Base-by-base conservation (phyloP, 345 rosid species). In the Salix arbutifolia region DNA sequence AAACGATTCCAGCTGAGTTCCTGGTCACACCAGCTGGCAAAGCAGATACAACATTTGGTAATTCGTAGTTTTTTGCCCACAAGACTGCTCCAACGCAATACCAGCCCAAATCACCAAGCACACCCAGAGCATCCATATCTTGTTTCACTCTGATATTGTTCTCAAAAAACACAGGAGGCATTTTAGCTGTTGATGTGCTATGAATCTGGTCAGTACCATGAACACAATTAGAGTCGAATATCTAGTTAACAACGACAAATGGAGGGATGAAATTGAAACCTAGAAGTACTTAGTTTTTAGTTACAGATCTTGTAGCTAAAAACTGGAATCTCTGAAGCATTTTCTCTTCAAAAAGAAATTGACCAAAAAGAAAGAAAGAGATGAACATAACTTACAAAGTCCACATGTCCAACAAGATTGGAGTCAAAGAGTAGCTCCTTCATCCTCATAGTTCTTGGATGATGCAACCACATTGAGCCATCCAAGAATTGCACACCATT, bases 401-500 rank as follows among this genome's bases (percentile, higher is more conserved):
- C 18, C 50, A 83, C 75, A 9, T 76, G 76, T 67, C 94, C 91
- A 4, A 90, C 60, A 67, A 78, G 79, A 73, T 85, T 83, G 66
- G 86, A 84, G 85, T 86, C 84, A 53, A 86, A 81, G 66, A 91
- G 71, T 64, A 74, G 52, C 67, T 89, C 89, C 84, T 78, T 74
- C 77, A 92, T 86, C 78, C 79, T 85, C 31, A 23, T 72, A 73
- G 96, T 89, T 76, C 96, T 82, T 11, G 91, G 91, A 74, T 90
- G 91, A 78, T 92, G 94, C 82, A 91, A 61, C 97, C 94, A 92
- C 80, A 89, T 83, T 53, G 91, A 76, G 23, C 92, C 90, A 73
- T 92, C 97, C 97, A 92, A 91, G 79, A 90, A 90, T 86, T 89
- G 92, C 0, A 90, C 90, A 35, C 91, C 90, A 71, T 87, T 89